These are phyloP conservation scores for Forsythia suspensa DNA, from an alignment of 257 asterid genomes.

Conservation along the genomic window DNA sequence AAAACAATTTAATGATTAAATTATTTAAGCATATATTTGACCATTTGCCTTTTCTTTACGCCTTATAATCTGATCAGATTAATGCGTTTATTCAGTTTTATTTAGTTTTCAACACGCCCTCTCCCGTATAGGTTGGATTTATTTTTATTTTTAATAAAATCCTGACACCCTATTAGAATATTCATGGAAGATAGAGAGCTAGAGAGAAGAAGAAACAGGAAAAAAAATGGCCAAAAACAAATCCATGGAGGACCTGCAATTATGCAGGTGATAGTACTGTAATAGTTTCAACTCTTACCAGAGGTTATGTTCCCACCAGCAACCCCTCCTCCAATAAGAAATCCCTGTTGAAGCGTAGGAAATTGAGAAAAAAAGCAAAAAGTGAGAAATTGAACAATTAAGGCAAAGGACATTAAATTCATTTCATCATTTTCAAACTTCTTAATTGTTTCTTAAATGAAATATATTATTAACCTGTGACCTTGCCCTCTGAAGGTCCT, in stretches of 20 bases:
- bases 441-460: background rate
- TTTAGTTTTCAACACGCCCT: too few relatives aligned
- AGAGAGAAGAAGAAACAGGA: too few relatives aligned
- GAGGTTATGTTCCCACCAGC: slow-evolving; percentile 73
- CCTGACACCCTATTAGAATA: too few relatives aligned
- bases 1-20: slow-evolving; percentile 12
- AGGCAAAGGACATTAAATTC: slow-evolving; percentile 4
- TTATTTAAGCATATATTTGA: slow-evolving; percentile 1
- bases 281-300: slow-evolving; percentile 42
- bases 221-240: too few relatives aligned
- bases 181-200: too few relatives aligned
- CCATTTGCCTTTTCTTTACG: slow-evolving; percentile 16
- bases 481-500: slow-evolving; percentile 88
- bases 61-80: background rate
- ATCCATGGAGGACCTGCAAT: too few relatives aligned
- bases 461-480: slow-evolving; percentile 65
- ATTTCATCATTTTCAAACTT: slow-evolving; percentile 3
- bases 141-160: too few relatives aligned
- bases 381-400: slow-evolving; percentile 11
- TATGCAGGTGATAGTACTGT: too few relatives aligned
- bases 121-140: too few relatives aligned
- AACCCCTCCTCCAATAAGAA: slow-evolving; percentile 78
- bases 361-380: slow-evolving; percentile 5
- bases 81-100: too few relatives aligned
- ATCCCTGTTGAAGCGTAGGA: slow-evolving; percentile 55